phyloP scores from a whole-genome alignment of 345 rosid genomes.

The Mangifera indica region DNA sequence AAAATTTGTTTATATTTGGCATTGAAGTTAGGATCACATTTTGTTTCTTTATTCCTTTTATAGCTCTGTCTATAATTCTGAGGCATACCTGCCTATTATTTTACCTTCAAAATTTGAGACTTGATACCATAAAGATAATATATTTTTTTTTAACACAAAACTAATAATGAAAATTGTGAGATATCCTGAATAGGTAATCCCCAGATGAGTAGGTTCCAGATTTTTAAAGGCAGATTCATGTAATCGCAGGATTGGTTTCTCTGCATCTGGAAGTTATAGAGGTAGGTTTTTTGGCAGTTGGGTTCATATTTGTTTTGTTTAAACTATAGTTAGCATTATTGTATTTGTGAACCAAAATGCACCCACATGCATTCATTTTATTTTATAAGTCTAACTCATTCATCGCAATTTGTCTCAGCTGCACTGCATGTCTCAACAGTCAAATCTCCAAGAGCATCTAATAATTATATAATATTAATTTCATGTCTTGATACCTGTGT shows the following conservation, averaged over 20 bases:
- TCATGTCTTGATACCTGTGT: slow-evolving; percentile 12
- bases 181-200: not conserved
- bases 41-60: not conserved
- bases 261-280: not conserved
- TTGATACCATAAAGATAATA: too few species aligned
- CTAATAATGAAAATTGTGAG: too few species aligned
- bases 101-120: too few species aligned
- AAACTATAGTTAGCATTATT: too few species aligned
- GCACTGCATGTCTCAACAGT: slow-evolving; percentile 18
- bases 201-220: not conserved
- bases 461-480: not conserved
- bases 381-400: not conserved
- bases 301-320: not conserved
- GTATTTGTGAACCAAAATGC: slow-evolving; percentile 1
- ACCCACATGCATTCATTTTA: not conserved
- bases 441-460: slow-evolving; percentile 14
- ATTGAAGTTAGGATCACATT: slow-evolving; percentile 16
- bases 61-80: too few species aligned
- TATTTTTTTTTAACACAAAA: too few species aligned
- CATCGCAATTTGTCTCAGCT: slow-evolving; percentile 24
- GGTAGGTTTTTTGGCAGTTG: not conserved
- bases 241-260: not conserved
- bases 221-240: not conserved
- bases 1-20: not conserved
- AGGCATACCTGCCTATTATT: too few species aligned